Percentiles rank a stretch among this genome's conserved stretches.
Evolutionary conservation across 2,329 filamentous ascomycete species (phyloP).

Genomic region (Trichoderma koningiopsis): DNA sequence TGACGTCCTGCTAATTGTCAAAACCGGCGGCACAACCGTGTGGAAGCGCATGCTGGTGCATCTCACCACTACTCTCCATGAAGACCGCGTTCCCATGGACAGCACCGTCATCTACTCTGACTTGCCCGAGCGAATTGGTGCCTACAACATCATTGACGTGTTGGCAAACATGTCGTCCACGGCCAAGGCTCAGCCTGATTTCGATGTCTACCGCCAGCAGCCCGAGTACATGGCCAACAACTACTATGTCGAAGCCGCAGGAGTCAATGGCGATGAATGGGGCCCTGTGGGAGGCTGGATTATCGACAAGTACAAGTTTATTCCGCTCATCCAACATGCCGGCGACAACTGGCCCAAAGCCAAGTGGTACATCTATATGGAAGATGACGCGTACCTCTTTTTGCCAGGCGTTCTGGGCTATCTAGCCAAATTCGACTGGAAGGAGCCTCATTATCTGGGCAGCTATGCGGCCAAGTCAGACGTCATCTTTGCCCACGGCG

Average conservation of each 20-base stretch:
- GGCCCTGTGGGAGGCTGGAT: constrained; percentile 34
- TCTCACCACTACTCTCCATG: constrained; percentile 29
- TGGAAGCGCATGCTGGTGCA: constrained; percentile 34
- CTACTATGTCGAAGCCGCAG: constrained; percentile 31
- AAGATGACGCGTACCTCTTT: constrained; percentile 34
- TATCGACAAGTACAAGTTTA: constrained; percentile 35
- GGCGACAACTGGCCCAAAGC: constrained; percentile 31
- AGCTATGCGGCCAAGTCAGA: constrained; percentile 33
- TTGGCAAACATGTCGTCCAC: constrained; percentile 31
- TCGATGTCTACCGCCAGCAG: constrained; percentile 33
- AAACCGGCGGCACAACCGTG: constrained; percentile 33
- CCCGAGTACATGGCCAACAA: constrained; percentile 33
- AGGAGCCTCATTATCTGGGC: constrained; percentile 31
- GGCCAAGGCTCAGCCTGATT: constrained; percentile 29
- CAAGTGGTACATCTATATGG: constrained; percentile 36
- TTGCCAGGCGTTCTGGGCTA: constrained; percentile 29
- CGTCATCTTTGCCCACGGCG: constrained; percentile 33
- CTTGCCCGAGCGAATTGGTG: constrained; percentile 28
- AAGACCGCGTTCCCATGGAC: constrained; percentile 24
- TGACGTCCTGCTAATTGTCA: constrained; percentile 33
- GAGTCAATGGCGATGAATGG: constrained; percentile 32
- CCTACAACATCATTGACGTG: constrained; percentile 31
- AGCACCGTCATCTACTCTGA: constrained; percentile 34
- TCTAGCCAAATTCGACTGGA: constrained; percentile 30
- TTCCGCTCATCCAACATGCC: constrained; percentile 33